Percentiles rank a stretch among this genome's conserved stretches.
Evolutionary conservation across 495 filamentous ascomycete genomes (phyloP).

Genomic region (Aspergillus egyptiacus): DNA sequence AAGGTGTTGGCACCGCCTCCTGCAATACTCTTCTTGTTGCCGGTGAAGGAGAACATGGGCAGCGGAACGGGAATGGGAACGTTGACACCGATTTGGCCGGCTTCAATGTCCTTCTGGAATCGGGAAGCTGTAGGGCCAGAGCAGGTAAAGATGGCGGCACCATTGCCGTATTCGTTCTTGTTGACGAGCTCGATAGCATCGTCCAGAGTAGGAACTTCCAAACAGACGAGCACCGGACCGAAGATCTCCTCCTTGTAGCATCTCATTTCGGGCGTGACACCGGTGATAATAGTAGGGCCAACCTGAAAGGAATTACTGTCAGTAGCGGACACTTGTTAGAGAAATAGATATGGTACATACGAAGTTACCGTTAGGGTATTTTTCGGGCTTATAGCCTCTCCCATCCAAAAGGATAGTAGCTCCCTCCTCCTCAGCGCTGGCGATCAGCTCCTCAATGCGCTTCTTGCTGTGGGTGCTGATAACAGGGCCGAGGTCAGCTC

Average conservation of each 20-base stretch:
- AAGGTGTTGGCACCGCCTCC: slow-evolving; percentile 92
- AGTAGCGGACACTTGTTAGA: background rate
- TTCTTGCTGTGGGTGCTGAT: slow-evolving; percentile 89
- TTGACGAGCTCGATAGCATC: slow-evolving; percentile 65
- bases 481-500: slow-evolving; percentile 92
- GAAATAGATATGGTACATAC: slow-evolving; percentile 37
- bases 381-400: slow-evolving; percentile 75
- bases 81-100: slow-evolving; percentile 53
- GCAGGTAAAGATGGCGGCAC: slow-evolving; percentile 62
- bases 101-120: slow-evolving; percentile 61
- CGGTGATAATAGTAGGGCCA: slow-evolving; percentile 88
- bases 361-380: slow-evolving; percentile 97
- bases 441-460: slow-evolving; percentile 84
- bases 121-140: slow-evolving; percentile 54
- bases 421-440: slow-evolving; percentile 84
- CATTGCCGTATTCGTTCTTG: slow-evolving; percentile 66
- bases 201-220: slow-evolving; percentile 56
- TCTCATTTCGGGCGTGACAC: slow-evolving; percentile 84
- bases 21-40: slow-evolving; percentile 94
- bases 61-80: slow-evolving; percentile 81
- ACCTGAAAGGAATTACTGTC: slow-evolving; percentile 35
- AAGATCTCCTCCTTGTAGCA: slow-evolving; percentile 99
- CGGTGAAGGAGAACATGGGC: slow-evolving; percentile 96
- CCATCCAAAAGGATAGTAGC: slow-evolving; percentile 94
- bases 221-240: slow-evolving; percentile 63